Evolutionary conservation across 768 basidiomycete species (phyloP).

Genomic region (Cystofilobasidium ferigula): DNA sequence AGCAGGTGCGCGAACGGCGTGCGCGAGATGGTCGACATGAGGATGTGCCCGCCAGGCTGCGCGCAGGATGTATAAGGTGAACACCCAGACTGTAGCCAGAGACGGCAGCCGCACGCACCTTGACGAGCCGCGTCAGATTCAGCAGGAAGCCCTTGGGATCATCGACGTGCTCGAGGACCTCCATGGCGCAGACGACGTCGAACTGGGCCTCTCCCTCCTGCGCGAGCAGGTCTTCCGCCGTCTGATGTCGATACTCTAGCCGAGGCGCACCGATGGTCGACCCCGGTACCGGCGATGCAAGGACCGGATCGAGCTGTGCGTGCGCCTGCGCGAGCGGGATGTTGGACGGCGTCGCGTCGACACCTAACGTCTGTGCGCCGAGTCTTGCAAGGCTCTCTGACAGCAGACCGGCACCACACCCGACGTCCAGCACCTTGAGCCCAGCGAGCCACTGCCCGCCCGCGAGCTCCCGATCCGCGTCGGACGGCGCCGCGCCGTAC

Average conservation of each 20-base stretch:
- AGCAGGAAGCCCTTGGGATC: constrained; percentile 73
- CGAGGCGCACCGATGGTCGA: constrained; percentile 28
- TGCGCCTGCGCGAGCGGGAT: constrained; percentile 74
- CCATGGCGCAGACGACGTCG: constrained; percentile 94
- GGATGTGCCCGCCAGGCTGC: constrained; percentile 89
- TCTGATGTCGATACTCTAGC: constrained; percentile 58
- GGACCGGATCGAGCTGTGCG: constrained; percentile 60
- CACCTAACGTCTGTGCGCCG: constrained; percentile 76
- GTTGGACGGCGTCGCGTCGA: constrained; percentile 83
- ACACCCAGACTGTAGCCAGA: background rate
- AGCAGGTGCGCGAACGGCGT: constrained; percentile 61
- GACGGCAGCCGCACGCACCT: constrained; percentile 51
- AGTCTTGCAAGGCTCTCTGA: constrained; percentile 83
- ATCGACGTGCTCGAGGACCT: constrained; percentile 95
- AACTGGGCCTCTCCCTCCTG: constrained; percentile 48
- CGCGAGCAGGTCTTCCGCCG: constrained; percentile 60
- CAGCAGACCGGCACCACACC: constrained; percentile 88
- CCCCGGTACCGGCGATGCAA: constrained; percentile 38
- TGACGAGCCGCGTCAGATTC: constrained; percentile 71
- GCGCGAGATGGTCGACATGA: constrained; percentile 89
- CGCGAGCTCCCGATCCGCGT: constrained; percentile 20
- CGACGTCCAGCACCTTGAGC: constrained; percentile 71
- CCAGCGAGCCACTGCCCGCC: constrained; percentile 47
- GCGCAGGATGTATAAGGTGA: background rate
- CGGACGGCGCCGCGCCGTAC: background rate